A percentile compares a stretch with the other conserved stretches of the same genome.
These are phyloP conservation scores for Colletotrichum sublineola DNA, from an alignment of 2,329 filamentous ascomycete genomes.

Conservation along the genomic window DNA sequence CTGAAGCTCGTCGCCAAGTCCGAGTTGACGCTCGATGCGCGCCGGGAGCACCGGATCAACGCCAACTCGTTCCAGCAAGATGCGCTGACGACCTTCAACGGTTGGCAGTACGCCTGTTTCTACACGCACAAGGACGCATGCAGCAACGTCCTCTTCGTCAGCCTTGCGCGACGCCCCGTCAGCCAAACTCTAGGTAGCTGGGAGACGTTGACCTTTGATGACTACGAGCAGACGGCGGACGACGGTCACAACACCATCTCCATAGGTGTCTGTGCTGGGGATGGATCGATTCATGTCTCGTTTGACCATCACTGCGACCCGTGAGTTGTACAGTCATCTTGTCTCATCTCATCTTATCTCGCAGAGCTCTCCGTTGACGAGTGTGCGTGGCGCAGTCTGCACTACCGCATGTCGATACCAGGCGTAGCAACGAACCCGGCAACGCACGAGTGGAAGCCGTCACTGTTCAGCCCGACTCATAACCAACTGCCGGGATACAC, in stretches of 20 bases:
- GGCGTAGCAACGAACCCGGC: constrained; percentile 30
- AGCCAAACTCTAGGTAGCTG: constrained; percentile 4
- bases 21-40: constrained; percentile 29
- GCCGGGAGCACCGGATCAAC: constrained; percentile 37
- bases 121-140: constrained; percentile 32
- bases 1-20: constrained; percentile 24
- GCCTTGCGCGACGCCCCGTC: constrained; percentile 28
- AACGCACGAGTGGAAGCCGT: constrained; percentile 23
- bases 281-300: constrained; percentile 35
- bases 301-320: constrained; percentile 40
- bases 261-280: constrained; percentile 29
- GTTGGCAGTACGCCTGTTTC: constrained; percentile 38
- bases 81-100: constrained; percentile 37
- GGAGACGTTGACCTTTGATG: constrained; percentile 29
- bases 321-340: constrained; percentile 7
- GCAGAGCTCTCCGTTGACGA: background rate
- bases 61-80: constrained; percentile 41
- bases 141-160: constrained; percentile 22
- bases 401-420: constrained; percentile 31
- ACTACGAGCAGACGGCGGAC: constrained; percentile 39
- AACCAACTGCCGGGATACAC: constrained; percentile 36
- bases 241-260: constrained; percentile 41
- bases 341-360: too few relatives aligned
- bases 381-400: background rate
- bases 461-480: constrained; percentile 37